phyloP scores from a whole-genome alignment of 495 filamentous ascomycete species.

The Penicillium turbatum region DNA sequence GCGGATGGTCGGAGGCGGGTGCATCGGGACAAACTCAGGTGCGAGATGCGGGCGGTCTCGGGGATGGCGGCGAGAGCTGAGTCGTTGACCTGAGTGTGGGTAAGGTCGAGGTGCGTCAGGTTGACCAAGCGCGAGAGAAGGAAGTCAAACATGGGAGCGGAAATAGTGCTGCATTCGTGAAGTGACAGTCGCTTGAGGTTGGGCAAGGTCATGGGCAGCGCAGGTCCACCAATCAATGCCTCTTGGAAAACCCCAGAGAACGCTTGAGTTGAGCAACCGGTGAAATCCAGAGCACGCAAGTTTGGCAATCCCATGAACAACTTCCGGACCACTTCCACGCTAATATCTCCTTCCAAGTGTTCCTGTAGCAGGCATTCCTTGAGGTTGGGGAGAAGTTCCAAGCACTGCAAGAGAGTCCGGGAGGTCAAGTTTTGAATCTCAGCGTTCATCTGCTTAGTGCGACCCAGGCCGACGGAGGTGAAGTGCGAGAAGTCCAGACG shows the following conservation, averaged over 20 bases:
- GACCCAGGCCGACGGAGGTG: constrained; percentile 75
- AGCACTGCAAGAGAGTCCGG: constrained; percentile 67
- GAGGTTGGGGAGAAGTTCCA: constrained; percentile 71
- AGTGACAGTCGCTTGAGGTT: constrained; percentile 65
- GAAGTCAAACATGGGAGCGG: constrained; percentile 61
- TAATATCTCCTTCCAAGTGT: constrained; percentile 76
- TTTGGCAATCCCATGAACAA: constrained; percentile 64
- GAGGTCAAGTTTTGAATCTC: constrained; percentile 80
- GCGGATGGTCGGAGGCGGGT: constrained; percentile 59
- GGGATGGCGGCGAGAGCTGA: constrained; percentile 69
- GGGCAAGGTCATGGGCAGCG: constrained; percentile 48
- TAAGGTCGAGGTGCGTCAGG: constrained; percentile 76
- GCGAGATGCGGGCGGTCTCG: constrained; percentile 65
- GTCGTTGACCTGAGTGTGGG: constrained; percentile 74
- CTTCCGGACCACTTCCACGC: constrained; percentile 63
- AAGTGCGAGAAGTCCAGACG: constrained; percentile 87
- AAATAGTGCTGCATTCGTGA: constrained; percentile 76
- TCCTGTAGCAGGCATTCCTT: constrained; percentile 81
- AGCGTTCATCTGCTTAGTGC: constrained; percentile 72
- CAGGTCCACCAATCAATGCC: constrained; percentile 37
- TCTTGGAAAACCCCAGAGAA: constrained; percentile 63
- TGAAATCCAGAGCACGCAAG: constrained; percentile 71
- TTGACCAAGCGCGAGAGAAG: constrained; percentile 65
- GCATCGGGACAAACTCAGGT: constrained; percentile 78
- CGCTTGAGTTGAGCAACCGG: constrained; percentile 64